phyloP scores from a whole-genome alignment of 768 basidiomycete genomes.

The Macrolepiota dolichaula region DNA sequence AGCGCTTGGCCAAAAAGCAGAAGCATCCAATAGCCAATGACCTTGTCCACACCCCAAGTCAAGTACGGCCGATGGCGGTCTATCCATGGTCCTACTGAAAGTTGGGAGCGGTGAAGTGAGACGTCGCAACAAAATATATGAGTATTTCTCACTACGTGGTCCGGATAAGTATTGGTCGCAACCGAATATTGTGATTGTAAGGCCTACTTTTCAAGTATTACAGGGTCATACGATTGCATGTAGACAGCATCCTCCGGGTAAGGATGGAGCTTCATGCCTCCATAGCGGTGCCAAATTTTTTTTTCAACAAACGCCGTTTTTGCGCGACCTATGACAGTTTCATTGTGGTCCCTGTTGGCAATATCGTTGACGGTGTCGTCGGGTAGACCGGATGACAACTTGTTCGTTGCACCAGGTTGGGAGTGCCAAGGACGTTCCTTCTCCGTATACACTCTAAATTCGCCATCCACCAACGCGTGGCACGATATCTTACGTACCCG shows the following conservation, averaged over 20 bases:
- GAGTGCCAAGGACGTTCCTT: neutral
- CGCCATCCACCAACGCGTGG: slow-evolving; percentile 14
- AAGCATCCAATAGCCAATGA: slow-evolving; percentile 63
- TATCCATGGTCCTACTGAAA: slow-evolving; percentile 50
- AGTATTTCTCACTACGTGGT: slow-evolving; percentile 54
- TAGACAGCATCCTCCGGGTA: slow-evolving; percentile 50
- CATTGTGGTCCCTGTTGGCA: slow-evolving; percentile 14
- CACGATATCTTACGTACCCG: slow-evolving; percentile 4
- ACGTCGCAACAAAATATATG: slow-evolving; percentile 51
- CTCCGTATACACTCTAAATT: slow-evolving; percentile 16
- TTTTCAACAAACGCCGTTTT: slow-evolving; percentile 25
- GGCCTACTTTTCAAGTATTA: slow-evolving; percentile 56
- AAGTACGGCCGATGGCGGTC: slow-evolving; percentile 53
- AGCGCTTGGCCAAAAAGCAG: slow-evolving; percentile 56
- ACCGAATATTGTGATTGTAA: neutral
- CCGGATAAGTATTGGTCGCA: slow-evolving; percentile 2
- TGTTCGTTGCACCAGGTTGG: neutral
- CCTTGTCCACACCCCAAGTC: slow-evolving; percentile 79
- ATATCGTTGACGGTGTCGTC: neutral
- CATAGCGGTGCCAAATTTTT: slow-evolving; percentile 35
- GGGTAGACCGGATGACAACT: neutral
- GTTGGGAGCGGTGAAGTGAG: slow-evolving; percentile 56
- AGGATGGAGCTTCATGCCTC: slow-evolving; percentile 53
- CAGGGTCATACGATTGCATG: slow-evolving; percentile 63
- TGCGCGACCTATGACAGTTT: slow-evolving; percentile 16